A percentile compares a stretch with the other conserved stretches of the same genome.
Evolutionary conservation across 208 protist species (phyloP).

Genomic region (Trypanosoma rangeli): DNA sequence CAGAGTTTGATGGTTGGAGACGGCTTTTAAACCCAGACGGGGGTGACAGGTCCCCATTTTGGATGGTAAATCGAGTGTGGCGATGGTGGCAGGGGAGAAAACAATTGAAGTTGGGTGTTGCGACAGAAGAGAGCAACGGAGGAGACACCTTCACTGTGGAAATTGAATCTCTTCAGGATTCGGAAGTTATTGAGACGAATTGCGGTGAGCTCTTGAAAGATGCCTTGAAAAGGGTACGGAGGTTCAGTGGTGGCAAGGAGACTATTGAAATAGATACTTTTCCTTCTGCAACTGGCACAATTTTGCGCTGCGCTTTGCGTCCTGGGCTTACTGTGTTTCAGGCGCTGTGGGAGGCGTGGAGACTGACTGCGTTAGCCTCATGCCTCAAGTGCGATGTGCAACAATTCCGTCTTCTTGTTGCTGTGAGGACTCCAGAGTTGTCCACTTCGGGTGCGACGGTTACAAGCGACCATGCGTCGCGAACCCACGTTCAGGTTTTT

Average conservation of each 20-base stretch:
- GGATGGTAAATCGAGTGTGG: background rate
- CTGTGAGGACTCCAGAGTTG: background rate
- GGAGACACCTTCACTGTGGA: constrained; percentile 13
- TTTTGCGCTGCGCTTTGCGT: constrained; percentile 17
- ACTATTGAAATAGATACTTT: background rate
- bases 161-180: constrained; percentile 3
- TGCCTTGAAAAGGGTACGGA: background rate
- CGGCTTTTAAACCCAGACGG: background rate
- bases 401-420: constrained; percentile 20
- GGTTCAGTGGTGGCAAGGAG: background rate
- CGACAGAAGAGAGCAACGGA: background rate
- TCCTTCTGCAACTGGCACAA: background rate
- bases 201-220: background rate
- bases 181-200: background rate
- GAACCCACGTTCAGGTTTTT: constrained; percentile 1
- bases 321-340: constrained; percentile 26
- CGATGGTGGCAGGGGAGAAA: background rate
- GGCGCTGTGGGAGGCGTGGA: constrained; percentile 23
- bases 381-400: constrained; percentile 20
- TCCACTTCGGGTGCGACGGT: background rate
- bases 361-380: constrained; percentile 10
- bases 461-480: background rate
- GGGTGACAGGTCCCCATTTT: background rate
- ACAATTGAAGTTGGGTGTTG: background rate
- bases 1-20: constrained; percentile 40